Percentiles rank a stretch among this genome's conserved stretches.
Evolutionary conservation across 208 protist species (phyloP).

Genomic region (Trypanosoma cruzi): DNA sequence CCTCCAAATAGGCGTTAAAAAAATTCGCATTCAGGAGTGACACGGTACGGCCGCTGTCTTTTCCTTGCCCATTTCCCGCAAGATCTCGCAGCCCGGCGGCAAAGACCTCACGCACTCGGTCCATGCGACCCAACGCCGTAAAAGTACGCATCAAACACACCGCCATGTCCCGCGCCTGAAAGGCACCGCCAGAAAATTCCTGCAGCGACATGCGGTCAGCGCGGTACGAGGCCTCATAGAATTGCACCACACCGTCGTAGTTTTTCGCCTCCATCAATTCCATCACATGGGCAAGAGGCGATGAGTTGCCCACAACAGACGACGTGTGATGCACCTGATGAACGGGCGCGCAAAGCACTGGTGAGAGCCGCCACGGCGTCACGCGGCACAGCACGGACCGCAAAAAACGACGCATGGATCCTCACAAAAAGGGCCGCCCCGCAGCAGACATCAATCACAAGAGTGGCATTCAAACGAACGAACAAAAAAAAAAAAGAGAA

Average conservation of each 20-base stretch:
- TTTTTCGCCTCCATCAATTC: constrained; percentile 34
- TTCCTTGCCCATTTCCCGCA: not conserved
- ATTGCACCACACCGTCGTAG: constrained; percentile 31
- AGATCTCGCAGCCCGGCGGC: constrained; percentile 57
- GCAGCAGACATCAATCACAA: too few relatives aligned
- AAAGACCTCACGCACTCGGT: constrained; percentile 67
- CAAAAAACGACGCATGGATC: not conserved
- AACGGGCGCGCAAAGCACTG: not conserved
- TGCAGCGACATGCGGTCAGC: constrained; percentile 32
- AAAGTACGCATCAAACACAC: constrained; percentile 67
- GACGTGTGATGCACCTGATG: not conserved
- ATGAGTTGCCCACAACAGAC: not conserved
- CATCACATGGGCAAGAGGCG: constrained; percentile 9
- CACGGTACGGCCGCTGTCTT: not conserved
- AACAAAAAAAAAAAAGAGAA: not conserved
- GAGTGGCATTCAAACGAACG: not conserved
- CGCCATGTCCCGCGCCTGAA: constrained; percentile 51
- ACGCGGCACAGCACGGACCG: not conserved
- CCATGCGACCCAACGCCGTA: constrained; percentile 62
- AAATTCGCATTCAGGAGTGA: constrained; percentile 37
- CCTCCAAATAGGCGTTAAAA: constrained; percentile 84
- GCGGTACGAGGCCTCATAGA: constrained; percentile 40
- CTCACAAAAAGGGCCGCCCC: not conserved
- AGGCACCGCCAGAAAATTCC: constrained; percentile 40
- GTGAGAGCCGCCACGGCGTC: not conserved